These are phyloP conservation scores for Tricholoma flavovirens DNA, from an alignment of 768 basidiomycete species.

Conservation along the genomic window DNA sequence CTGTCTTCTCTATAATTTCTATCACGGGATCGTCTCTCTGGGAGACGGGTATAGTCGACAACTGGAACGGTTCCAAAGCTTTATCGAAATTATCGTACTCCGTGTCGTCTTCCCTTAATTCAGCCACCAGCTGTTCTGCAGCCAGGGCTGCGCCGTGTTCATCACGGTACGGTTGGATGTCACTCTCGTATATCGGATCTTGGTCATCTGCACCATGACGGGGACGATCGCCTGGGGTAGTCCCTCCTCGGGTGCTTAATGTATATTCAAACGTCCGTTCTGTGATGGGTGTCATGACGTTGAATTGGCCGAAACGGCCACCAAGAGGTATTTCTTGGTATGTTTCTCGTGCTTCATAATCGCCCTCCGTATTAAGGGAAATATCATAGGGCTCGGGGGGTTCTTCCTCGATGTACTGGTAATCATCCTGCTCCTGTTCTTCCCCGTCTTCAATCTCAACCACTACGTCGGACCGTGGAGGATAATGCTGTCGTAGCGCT, in stretches of 20 bases:
- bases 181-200: slow-evolving; percentile 15
- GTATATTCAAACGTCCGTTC: slow-evolving; percentile 88
- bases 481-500: slow-evolving; percentile 6
- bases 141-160: slow-evolving; percentile 45
- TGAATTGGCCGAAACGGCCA: slow-evolving; percentile 75
- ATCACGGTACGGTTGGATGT: slow-evolving; percentile 27
- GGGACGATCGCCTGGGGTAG: slow-evolving; percentile 35
- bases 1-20: slow-evolving; percentile 47
- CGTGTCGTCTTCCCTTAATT: slow-evolving; percentile 30
- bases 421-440: slow-evolving; percentile 24
- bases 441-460: slow-evolving; percentile 26
- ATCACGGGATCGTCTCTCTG: slow-evolving; percentile 20
- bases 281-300: slow-evolving; percentile 96
- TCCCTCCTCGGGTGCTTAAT: slow-evolving; percentile 46
- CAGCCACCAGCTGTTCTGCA: slow-evolving; percentile 50
- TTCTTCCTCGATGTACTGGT: slow-evolving; percentile 26
- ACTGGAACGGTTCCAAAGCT: slow-evolving; percentile 24
- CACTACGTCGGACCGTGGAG: slow-evolving; percentile 17
- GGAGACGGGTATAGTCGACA: slow-evolving; percentile 21
- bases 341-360: slow-evolving; percentile 35
- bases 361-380: slow-evolving; percentile 23
- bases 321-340: slow-evolving; percentile 54
- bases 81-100: slow-evolving; percentile 27
- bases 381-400: slow-evolving; percentile 30
- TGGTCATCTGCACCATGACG: slow-evolving; percentile 12